Evolutionary conservation across 2,329 filamentous ascomycete species (phyloP), one percentile per base, ranked within the genome.

Genomic region (Hyphodiscus sp.): DNA sequence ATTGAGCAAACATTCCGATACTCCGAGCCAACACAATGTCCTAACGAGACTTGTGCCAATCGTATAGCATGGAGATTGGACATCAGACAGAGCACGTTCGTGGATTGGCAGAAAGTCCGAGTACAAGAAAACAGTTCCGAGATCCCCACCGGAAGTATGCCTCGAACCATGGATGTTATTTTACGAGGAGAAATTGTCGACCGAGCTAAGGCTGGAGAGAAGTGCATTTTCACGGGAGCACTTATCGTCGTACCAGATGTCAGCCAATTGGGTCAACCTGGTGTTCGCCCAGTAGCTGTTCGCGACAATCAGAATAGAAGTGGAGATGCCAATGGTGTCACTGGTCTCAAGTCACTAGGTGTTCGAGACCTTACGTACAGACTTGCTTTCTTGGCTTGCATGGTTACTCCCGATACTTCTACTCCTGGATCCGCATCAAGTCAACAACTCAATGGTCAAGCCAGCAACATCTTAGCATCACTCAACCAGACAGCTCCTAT

Each of bases 71-170:
- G 94, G 94, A 85, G 91, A 61, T 74, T 99, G n/a, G 92, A 99
- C 64, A 96, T 99, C 65, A 81, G 90, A 44, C 92, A 95, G 70
- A 96, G 91, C 70, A 97, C 91, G 0, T 99, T 99, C 68, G 88
- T 99, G 57, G 94, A 99, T 73, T 99, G 94, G 94, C 94, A 99
- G 69, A 97, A 97, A 70, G 91, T 97, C 20, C 88, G 95, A 58
- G 90, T 97, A 57, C 94, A 99, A 72, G 94, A 99, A 71, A 99
- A 97, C 74, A 96, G 91, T 62, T 92, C 92, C 3, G 94, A 99
- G 69, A 99, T 99, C 41, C 94, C 94, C 0, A 99, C 94, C 0
- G 94, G 94, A 51, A 96, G 91, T 73, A 99, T 99, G 94, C 94
- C 94, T 20, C 82, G 94, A 55, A 99, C 94, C 2, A 94, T 99